Conservation (phyloP, 257 asterid species). For the Paulownia fortunei region DNA sequence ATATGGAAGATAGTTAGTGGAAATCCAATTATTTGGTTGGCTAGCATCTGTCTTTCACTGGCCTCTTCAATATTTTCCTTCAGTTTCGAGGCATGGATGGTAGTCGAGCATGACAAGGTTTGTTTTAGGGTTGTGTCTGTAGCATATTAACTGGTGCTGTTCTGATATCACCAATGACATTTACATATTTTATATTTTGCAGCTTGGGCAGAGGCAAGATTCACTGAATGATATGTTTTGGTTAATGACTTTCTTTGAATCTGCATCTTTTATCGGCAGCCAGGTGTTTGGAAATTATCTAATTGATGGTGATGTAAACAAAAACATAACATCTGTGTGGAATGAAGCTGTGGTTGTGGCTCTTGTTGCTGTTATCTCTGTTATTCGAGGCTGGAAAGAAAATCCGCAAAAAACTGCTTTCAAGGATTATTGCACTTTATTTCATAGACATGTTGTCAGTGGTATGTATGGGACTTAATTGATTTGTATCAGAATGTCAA, state of each 20-base stretch:
- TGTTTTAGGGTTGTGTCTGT: conserved; percentile 16
- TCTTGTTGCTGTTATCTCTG: conserved; percentile 49
- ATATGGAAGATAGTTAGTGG: conserved; percentile 59
- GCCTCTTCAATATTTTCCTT: conserved; percentile 79
- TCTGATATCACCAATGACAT: background rate
- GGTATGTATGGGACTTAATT: conserved; percentile 54
- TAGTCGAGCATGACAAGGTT: conserved; percentile 86
- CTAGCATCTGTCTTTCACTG: conserved; percentile 71
- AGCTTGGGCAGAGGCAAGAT: conserved; percentile 93
- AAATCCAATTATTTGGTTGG: conserved; percentile 59
- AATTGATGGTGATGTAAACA: conserved; percentile 49
- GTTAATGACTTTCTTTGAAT: conserved; percentile 82
- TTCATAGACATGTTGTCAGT: conserved; percentile 48
- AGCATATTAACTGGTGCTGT: conserved; percentile 21
- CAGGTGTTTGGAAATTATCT: conserved; percentile 78
- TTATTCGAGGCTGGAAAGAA: conserved; percentile 68
- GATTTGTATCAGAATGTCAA: background rate
- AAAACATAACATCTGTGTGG: conserved; percentile 49
- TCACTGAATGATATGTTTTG: conserved; percentile 89
- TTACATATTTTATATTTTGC: conserved; percentile 33
- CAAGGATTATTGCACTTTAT: conserved; percentile 60
- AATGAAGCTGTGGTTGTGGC: conserved; percentile 58
- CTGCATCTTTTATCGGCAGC: conserved; percentile 71
- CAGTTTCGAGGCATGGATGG: conserved; percentile 95
- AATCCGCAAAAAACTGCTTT: conserved; percentile 44